Evolutionary conservation across 2,329 filamentous ascomycete species (phyloP).

Genomic region (Xylaria hypoxylon): DNA sequence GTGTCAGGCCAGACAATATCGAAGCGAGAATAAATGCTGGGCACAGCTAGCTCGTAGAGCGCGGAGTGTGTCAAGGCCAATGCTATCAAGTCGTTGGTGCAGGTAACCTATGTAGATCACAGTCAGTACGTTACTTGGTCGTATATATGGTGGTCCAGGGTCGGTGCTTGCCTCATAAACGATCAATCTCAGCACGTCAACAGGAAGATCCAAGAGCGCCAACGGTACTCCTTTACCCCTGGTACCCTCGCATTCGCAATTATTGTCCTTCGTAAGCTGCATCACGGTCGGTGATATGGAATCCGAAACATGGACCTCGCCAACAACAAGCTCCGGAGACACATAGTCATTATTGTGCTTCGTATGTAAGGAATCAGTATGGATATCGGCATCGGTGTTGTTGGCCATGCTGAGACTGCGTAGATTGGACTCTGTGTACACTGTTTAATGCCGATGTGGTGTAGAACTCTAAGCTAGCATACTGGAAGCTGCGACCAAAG

Average conservation of each 20-base stretch:
- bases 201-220: constrained; percentile 77
- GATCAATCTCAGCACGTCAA: constrained; percentile 82
- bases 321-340: constrained; percentile 37
- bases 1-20: constrained; percentile 90
- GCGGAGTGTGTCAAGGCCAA: constrained; percentile 82
- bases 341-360: constrained; percentile 38
- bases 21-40: constrained; percentile 85
- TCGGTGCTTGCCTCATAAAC: constrained; percentile 75
- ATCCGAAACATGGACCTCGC: constrained; percentile 39
- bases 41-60: constrained; percentile 79
- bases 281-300: constrained; percentile 48
- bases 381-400: constrained; percentile 37
- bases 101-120: constrained; percentile 69
- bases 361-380: constrained; percentile 35
- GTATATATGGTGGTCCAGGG: background rate
- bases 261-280: constrained; percentile 66
- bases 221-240: constrained; percentile 68
- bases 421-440: background rate
- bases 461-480: background rate
- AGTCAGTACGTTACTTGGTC: constrained; percentile 23
- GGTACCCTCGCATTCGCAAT: constrained; percentile 75
- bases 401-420: constrained; percentile 42
- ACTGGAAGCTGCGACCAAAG: background rate
- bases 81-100: constrained; percentile 84
- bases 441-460: background rate